These are phyloP conservation scores for Iberis pinnata DNA, from an alignment of 345 rosid species.

Conservation along the genomic window DNA sequence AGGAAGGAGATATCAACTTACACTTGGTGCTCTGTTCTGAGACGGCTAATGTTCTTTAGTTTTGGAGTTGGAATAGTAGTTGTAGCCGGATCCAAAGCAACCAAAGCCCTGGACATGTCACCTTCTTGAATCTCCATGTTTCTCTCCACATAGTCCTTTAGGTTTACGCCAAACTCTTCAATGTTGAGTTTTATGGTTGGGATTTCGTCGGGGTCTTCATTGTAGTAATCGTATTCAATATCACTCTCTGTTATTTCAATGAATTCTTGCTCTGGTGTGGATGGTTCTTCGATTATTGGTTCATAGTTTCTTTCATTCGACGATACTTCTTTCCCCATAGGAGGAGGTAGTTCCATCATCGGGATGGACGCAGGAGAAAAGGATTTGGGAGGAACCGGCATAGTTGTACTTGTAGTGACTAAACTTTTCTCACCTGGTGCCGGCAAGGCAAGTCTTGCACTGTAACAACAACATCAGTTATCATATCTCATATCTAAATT, in stretches of 20 bases:
- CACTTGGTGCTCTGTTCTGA: conserved; percentile 96
- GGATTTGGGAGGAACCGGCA: conserved; percentile 20
- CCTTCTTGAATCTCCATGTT: conserved; percentile 67
- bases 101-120: conserved; percentile 78
- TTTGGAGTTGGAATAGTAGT: conserved; percentile 65
- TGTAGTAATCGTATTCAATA: conserved; percentile 53
- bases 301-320: conserved; percentile 28
- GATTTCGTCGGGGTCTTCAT: conserved; percentile 73
- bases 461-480: conserved; percentile 34
- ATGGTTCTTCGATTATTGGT: conserved; percentile 88
- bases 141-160: conserved; percentile 50
- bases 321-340: conserved; percentile 26
- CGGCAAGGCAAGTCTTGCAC: conserved; percentile 87
- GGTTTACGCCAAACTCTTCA: conserved; percentile 48
- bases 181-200: conserved; percentile 67
- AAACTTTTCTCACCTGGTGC: conserved; percentile 67
- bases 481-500: conserved; percentile 20
- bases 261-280: conserved; percentile 58
- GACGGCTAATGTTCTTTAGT: conserved; percentile 69
- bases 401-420: conserved; percentile 37
- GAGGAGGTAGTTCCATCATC: conserved; percentile 40
- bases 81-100: conserved; percentile 58
- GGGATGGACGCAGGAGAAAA: conserved; percentile 34
- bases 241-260: conserved; percentile 44
- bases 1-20: conserved; percentile 42